Base-by-base conservation (phyloP, 2,329 filamentous ascomycete species). In the Colletotrichum kahawae region DNA sequence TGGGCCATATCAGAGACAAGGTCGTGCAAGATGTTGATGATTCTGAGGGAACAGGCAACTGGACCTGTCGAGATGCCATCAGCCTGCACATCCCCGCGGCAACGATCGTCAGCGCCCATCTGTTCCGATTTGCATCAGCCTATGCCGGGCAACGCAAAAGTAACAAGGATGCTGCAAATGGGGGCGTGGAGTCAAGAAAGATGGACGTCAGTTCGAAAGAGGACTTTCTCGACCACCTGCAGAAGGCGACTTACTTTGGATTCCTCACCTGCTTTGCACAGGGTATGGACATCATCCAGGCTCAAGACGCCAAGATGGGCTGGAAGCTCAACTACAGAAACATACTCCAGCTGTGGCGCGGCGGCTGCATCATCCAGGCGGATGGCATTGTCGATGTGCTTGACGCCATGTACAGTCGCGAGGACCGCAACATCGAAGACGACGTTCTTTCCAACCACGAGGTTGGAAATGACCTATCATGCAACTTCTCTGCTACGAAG, bases 361-460 rank as follows among this genome's bases (percentile, higher is more conserved):
- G 88, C 0, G 93, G 93, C 9, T 94, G 93, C 82, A 94, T 95
- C 81, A 94, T 95, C 79, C 90, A 92, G 79, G 89, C 90, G 1
- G 92, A 94, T 77, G 87, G 90, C 77, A 92, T 95, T 75, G 88
- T 89, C 4, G 88, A 92, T 66, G 81, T 94, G 34, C 85, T 94
- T 4, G 84, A 87, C 7, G 82, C 83, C 0, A 84, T 90, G 63
- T 88, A 84, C 73, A 74, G 85, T 33, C 79, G 81, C 7, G 78
- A 81, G 2, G 81, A 85, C 14, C 80, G 83, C 64, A 82, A 85
- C 33, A 82, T 82, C 48, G 84, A 87, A 77, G 86, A 91, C 70
- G 83, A 91, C 7, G 80, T 86, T 86, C 51, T 68, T 6, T 57
- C 66, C 7, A 59, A 59, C 18, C 13, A 13, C 7, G 82, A 83